Conservation (phyloP, 495 filamentous ascomycete species). For the Geopyxis carbonaria region DNA sequence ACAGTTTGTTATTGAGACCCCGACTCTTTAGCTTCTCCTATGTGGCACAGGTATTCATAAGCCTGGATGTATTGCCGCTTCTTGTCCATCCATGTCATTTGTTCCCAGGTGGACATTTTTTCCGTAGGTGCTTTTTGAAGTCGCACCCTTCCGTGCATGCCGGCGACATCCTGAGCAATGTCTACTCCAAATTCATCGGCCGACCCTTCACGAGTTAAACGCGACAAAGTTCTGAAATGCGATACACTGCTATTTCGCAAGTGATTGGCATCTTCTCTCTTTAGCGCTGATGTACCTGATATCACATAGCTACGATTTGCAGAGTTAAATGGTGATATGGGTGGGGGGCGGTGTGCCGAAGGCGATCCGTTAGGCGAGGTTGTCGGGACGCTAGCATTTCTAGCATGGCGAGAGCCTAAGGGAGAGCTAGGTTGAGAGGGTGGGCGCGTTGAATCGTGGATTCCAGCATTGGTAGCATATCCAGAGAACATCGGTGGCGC, state of each 20-base stretch:
- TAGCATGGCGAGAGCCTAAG: background rate
- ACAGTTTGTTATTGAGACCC: background rate
- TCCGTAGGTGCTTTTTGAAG: constrained; percentile 57
- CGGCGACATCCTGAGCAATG: constrained; percentile 64
- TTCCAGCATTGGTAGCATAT: background rate
- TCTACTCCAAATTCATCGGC: constrained; percentile 65
- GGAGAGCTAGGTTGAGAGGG: background rate
- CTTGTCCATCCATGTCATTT: constrained; percentile 96
- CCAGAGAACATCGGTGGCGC: constrained; percentile 2
- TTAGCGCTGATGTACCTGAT: constrained; percentile 22
- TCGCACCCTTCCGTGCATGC: constrained; percentile 64
- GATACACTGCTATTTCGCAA: constrained; percentile 30
- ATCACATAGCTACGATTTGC: constrained; percentile 20
- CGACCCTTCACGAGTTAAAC: constrained; percentile 56
- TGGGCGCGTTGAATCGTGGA: background rate
- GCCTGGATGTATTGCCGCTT: constrained; percentile 91
- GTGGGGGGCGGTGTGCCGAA: constrained; percentile 11
- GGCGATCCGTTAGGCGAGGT: constrained; percentile 6
- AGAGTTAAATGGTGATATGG: constrained; percentile 21
- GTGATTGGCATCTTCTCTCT: constrained; percentile 21
- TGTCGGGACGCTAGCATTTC: constrained; percentile 1
- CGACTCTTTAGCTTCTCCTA: constrained; percentile 87
- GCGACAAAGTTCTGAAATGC: constrained; percentile 76
- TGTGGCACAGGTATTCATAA: constrained; percentile 98
- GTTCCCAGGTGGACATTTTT: constrained; percentile 49